These are phyloP conservation scores for Malus domestica DNA, from an alignment of 306 rosid species.

Conservation along the genomic window DNA sequence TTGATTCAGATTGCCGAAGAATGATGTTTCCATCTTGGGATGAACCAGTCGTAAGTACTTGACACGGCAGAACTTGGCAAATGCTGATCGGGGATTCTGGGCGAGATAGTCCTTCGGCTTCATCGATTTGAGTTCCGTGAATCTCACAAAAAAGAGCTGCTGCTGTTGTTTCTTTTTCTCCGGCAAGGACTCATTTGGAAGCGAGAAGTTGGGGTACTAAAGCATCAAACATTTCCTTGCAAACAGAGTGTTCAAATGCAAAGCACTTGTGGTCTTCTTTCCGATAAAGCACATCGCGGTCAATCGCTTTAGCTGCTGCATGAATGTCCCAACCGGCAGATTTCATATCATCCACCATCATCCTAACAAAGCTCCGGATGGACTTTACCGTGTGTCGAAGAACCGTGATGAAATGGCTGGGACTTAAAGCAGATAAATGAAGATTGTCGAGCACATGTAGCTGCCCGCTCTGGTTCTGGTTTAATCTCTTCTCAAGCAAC, in stretches of 20 bases:
- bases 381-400: conserved; percentile 57
- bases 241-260: conserved; percentile 65
- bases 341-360: conserved; percentile 60
- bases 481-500: conserved; percentile 52
- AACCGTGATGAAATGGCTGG: conserved; percentile 48
- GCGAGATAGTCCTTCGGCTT: conserved; percentile 46
- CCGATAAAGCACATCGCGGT: conserved; percentile 38
- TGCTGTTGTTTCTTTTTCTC: conserved; percentile 26
- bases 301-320: conserved; percentile 54
- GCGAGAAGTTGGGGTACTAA: conserved; percentile 58
- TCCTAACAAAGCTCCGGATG: conserved; percentile 49
- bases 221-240: conserved; percentile 69
- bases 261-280: conserved; percentile 73
- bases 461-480: conserved; percentile 69
- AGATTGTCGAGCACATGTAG: conserved; percentile 41
- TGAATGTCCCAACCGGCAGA: conserved; percentile 54
- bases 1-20: conserved; percentile 53
- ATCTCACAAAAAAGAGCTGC: conserved; percentile 45
- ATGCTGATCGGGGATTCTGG: conserved; percentile 48
- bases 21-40: conserved; percentile 71
- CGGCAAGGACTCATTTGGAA: conserved; percentile 31
- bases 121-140: conserved; percentile 54
- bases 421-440: conserved; percentile 47
- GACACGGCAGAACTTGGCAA: conserved; percentile 57
- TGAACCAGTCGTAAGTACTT: conserved; percentile 66